Base-by-base conservation (phyloP, 257 asterid species). In the Datura wrightii region DNA sequence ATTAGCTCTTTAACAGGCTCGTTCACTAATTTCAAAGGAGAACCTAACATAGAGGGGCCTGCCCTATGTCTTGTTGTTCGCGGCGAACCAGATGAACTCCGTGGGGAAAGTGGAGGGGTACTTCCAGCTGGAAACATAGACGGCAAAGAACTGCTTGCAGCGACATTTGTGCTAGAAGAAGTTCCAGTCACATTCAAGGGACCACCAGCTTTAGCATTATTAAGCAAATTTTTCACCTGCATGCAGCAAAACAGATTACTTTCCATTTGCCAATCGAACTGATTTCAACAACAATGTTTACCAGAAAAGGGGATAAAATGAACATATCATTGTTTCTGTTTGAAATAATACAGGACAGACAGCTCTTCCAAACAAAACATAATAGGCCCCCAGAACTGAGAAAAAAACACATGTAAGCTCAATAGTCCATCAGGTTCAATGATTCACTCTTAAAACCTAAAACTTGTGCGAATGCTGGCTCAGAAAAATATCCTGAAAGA, bases 121-220 rank as follows among this genome's bases (percentile, higher is more conserved):
- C 98, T 97, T 74, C 99, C 98, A 80, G 98, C 97, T 37, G 98
- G 95, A 89, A 97, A 97, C 96, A 95, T 94, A 62, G 99, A 97
- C 85, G 98, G 99, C 89, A 95, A 83, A 19, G 97, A 87, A 88
- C 89, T 95, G 91, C 86, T 89, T 85, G 95, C 83, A 66, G 93
- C 92, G 83, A 91, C 89, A 90, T 90, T 95, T 71, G 95, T 55
- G 86, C 90, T 88, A 48, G 90, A 80, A 71, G 98, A 89, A 31
- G 91, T 83, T 85, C 94, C 98, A 85, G 94, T 82, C 34, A 84
- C 90, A 88, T 89, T 91, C 86, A 94, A 84, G 10, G 97, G 90
- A 82, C 94, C 91, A 74, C 93, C 94, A 72, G 90, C 94, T 87
- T 90, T 95, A 76, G 98, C 97, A 91, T 91, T 97, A 86, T 85